A percentile compares a stretch with the other conserved stretches of the same genome.
phyloP scores from a whole-genome alignment of 192 early-diverging fungal species.

The Neocallimastix lanati region DNA sequence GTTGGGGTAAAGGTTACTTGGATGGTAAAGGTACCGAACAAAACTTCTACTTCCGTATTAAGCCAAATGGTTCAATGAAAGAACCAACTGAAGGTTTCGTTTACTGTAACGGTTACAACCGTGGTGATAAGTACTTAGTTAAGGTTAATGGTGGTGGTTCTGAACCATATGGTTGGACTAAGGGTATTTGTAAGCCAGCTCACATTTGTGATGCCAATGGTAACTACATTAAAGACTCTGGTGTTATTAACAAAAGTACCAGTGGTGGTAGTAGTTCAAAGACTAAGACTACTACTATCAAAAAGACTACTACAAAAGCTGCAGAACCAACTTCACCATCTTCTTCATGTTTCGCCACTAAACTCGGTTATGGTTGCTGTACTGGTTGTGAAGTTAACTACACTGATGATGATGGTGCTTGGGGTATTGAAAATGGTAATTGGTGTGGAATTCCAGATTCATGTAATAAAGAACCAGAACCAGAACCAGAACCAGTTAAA shows the following conservation, averaged over 20 bases:
- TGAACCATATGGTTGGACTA: background rate
- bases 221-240: background rate
- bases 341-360: too few relatives aligned
- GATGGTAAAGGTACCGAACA: background rate
- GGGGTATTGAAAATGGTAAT: too few relatives aligned
- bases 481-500: too few relatives aligned
- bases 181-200: background rate
- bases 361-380: too few relatives aligned
- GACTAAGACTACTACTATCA: too few relatives aligned
- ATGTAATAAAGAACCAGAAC: too few relatives aligned
- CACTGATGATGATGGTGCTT: too few relatives aligned
- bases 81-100: background rate
- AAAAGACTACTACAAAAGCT: too few relatives aligned
- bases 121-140: background rate
- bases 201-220: background rate
- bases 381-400: too few relatives aligned
- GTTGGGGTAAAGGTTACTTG: background rate
- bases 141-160: background rate
- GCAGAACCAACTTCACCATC: too few relatives aligned
- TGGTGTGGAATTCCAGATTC: too few relatives aligned
- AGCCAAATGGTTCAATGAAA: background rate
- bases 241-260: background rate
- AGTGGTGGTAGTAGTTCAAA: too few relatives aligned
- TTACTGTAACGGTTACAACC: background rate
- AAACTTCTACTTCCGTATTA: background rate